Base-by-base conservation (phyloP, 306 rosid genomes). In the Rosa persica region DNA sequence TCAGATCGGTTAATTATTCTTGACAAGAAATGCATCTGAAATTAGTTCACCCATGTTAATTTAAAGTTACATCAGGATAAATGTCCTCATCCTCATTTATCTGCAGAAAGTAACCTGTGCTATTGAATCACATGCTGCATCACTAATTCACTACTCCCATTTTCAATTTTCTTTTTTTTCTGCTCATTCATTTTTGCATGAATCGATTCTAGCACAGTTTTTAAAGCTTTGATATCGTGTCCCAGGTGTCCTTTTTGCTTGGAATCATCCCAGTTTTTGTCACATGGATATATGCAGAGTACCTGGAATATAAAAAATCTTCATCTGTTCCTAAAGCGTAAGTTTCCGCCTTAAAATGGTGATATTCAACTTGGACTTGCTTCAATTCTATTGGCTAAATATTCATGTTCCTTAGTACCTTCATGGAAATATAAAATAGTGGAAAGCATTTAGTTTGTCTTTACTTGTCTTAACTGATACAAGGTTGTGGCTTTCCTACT, bases 231-330 rank as follows among this genome's bases (percentile, higher is more conserved):
- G 60, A 68, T 78, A 7, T 83, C 80, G 73, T 84, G 79, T 42
- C 17, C 46, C 86, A 96, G 99, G 96, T 96, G 87, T 93, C 98
- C 4, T 90, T 96, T 82, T 83, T 93, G 86, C 88, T 96, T 78
- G 98, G 98, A 27, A 74, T 90, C 78, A 87, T 96, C 86, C 99
- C 98, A 30, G 78, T 92, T 77, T 91, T 93, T 86, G 93, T 93
- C 69, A 81, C 98, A 13, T 93, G 99, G 98, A 85, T 93, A 81
- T 96, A 96, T 88, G 86, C 99, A 57, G 98, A 96, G 88, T 96
- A 86, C 89, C 86, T 93, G 46, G 98, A 93, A 73, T 91, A 91
- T 81, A 90, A 81, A 90, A 96, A 75, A 88, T 67, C 85, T 79
- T 79, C 89, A 40, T 80, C 86, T 67, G 87, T 90, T 80, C 81